Base-by-base conservation (phyloP, 176 grass and related monocot species). In the Oryza longistaminata region DNA sequence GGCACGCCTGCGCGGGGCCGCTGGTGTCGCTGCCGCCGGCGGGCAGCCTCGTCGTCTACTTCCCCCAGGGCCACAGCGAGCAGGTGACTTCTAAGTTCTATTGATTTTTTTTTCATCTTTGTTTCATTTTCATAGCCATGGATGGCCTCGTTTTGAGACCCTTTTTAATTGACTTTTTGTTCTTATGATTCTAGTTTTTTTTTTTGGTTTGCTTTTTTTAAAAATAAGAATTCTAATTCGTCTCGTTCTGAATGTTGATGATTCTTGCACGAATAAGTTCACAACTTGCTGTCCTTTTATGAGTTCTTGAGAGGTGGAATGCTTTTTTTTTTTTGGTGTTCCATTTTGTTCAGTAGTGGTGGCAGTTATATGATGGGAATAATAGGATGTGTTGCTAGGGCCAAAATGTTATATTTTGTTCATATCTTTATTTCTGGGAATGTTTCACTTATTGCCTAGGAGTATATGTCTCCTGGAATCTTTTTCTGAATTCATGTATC, bases 11-110 rank as follows among this genome's bases (percentile, higher is more conserved):
- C 67, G 88, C 91, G 0, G 91, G 91, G 14, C 85, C 85, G 49
- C 88, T 93, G 66, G 91, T 93, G 77, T 82, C 81, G 49, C 78
- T 93, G 22, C 91, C 91, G 85, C 88, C 88, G 78, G 91, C 88
- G 33, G 91, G 91, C 9, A 93, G 88, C 88, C 88, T 93, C 83
- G 88, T 96, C 78, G 93, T 96, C 74, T 96, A 96, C 86, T 96
- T 96, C 52, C 93, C 90, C 9, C 93, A 94, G 31, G 93, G 93
- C 24, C 93, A 94, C 85, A 94, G 90, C 19, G 93, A 94, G 82
- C 93, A 92, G 93, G 93, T 94, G 39, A 81, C 48, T 16, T 17
- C 10, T 15, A 0, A 81, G 40, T 16, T 17, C 10, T 25, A 0
- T 6, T n/a, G 9, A 33, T 46, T 70, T 31, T 2, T 31, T 27